These are phyloP conservation scores for Hyphodiscus sp. DNA, from an alignment of 2,329 filamentous ascomycete species.

Conservation along the genomic window DNA sequence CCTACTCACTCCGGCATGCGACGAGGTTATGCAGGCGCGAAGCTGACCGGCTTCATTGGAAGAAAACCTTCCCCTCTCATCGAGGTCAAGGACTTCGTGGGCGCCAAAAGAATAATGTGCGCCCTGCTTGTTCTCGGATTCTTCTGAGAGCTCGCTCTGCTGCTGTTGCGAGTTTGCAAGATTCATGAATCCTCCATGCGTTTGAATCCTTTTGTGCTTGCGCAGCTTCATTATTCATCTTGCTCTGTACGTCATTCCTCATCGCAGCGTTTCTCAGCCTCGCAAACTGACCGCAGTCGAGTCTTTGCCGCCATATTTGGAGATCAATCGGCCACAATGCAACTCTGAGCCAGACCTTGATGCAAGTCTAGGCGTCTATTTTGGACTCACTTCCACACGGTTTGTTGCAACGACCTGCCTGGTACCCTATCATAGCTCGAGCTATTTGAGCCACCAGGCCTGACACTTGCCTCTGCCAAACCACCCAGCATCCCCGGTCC, in stretches of 20 bases:
- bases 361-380: conserved; percentile 26
- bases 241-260: conserved; percentile 1
- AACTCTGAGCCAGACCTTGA: conserved; percentile 4
- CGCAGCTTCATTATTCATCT: neutral
- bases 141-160: neutral
- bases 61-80: neutral
- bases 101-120: conserved; percentile 10
- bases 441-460: conserved; percentile 8
- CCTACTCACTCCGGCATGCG: conserved; percentile 7
- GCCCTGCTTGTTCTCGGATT: neutral
- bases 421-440: conserved; percentile 17
- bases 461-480: conserved; percentile 12
- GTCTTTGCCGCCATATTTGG: neutral
- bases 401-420: conserved; percentile 10
- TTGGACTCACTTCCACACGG: conserved; percentile 12
- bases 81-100: conserved; percentile 3
- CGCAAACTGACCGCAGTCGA: conserved; percentile 11
- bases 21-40: conserved; percentile 18
- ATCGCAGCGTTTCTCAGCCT: conserved; percentile 13
- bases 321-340: conserved; percentile 1
- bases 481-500: neutral
- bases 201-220: neutral
- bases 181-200: neutral
- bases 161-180: neutral
- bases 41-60: conserved; percentile 18